Conservation (phyloP, 1,284 basidiomycete genomes). For the Schizophyllum commune region DNA sequence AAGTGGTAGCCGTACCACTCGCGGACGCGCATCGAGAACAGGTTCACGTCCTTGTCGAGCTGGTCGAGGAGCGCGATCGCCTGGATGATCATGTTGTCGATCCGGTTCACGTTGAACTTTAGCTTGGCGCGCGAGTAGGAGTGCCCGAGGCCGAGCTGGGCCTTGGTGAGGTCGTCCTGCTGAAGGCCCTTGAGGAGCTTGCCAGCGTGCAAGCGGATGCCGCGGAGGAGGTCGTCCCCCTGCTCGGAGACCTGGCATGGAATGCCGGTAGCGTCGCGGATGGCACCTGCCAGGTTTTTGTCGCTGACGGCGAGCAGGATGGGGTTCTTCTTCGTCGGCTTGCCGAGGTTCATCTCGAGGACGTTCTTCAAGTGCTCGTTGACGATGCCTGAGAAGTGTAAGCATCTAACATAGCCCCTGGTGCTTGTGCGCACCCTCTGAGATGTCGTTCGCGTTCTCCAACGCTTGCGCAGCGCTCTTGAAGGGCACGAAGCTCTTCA, state of each 20-base stretch:
- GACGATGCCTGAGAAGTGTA: conserved; percentile 56
- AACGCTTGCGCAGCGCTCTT: conserved; percentile 93
- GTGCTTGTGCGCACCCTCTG: conserved; percentile 65
- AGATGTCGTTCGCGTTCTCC: conserved; percentile 95
- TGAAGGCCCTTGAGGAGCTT: conserved; percentile 90
- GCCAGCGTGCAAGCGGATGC: conserved; percentile 87
- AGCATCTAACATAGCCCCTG: conserved; percentile 3
- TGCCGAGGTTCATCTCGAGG: conserved; percentile 84
- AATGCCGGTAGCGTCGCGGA: conserved; percentile 74
- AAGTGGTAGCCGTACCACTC: conserved; percentile 99
- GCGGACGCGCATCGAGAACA: conserved; percentile 96
- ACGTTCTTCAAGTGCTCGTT: conserved; percentile 85
- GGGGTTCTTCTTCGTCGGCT: conserved; percentile 74
- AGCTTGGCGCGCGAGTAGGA: conserved; percentile 97
- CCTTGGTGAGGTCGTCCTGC: conserved; percentile 83
- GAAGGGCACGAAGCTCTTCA: conserved; percentile 93
- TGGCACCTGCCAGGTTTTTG: conserved; percentile 69
- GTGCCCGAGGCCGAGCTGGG: conserved; percentile 96
- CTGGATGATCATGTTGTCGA: conserved; percentile 99
- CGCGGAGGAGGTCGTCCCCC: conserved; percentile 86
- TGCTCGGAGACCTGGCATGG: conserved; percentile 86
- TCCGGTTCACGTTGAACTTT: conserved; percentile 99
- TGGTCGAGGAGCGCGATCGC: conserved; percentile 98
- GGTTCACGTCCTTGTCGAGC: conserved; percentile 99
- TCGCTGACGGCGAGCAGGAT: conserved; percentile 85